Evolutionary conservation across 192 early-diverging fungal genomes (phyloP), one percentile per base, ranked within the genome.

Genomic region (Anaeromyces robustus): DNA sequence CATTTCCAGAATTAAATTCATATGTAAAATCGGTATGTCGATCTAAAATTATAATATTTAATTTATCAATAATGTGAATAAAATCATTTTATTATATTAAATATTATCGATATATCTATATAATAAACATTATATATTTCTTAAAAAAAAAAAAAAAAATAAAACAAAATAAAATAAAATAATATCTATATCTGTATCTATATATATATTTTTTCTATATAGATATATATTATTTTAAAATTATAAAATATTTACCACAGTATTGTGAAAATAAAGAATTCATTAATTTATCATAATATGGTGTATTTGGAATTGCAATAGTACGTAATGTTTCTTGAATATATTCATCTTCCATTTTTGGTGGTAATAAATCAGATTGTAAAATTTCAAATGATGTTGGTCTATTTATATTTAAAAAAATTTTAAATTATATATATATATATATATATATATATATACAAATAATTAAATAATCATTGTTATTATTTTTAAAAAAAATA

Each of bases 281-380:
- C 86, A 98, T 90, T 28, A 98, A 87, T 39, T 91, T 87, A 29
- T 90, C 86, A 80, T 95, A 96, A 84, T 97, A 94, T 6, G 93
- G 90, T 34, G 95, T 93, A 82, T 95, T 94, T 59, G 85, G 95
- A 81, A 95, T 95, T 81, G 91, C 87, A 77, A 98, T 95, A 29
- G 92, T 95, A 22, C 93, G 89, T 30, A 98, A 91, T n/a, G 93
- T 94, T 86, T 97, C 96, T 77, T 89, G 89, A 68, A 97, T 90
- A 81, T 96, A 94, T 83, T 96, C 95, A 84, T 96, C 82, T 29
- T 29, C 77, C 80, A 94, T 84, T 77, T 89, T 89, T 12, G 95
- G 91, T 32, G 97, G 97, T 34, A 98, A 82, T 29, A 94, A 81
- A 13, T 94, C 89, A 81, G 92, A 93, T 82, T 93, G 89, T 16